A percentile compares a stretch with the other conserved stretches of the same genome.
Evolutionary conservation across 2,329 filamentous ascomycete genomes (phyloP).

Genomic region (Neophaeococcomyces mojaviensis): DNA sequence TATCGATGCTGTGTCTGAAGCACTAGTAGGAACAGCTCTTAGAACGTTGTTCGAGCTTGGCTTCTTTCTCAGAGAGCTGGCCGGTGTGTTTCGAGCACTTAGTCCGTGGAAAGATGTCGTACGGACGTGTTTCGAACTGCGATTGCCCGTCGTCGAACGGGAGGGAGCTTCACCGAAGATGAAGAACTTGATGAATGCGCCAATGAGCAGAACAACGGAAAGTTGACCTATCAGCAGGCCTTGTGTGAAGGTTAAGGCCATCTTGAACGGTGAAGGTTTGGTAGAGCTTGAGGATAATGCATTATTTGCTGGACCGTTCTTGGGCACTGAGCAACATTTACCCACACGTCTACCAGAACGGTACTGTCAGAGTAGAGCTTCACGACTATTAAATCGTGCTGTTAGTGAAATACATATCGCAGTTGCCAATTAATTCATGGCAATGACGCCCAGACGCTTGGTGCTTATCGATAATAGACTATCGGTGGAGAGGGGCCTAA

Average conservation of each 20-base stretch:
- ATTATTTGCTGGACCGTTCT: too few species aligned
- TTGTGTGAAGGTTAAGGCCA: conserved; percentile 38
- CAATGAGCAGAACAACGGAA: conserved; percentile 81
- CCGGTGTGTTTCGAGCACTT: conserved; percentile 32
- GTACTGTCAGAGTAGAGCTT: too few species aligned
- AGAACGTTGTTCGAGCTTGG: conserved; percentile 60
- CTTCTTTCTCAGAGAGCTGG: conserved; percentile 36
- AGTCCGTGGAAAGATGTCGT: conserved; percentile 54
- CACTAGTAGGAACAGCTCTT: conserved; percentile 64
- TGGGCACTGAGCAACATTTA: too few species aligned
- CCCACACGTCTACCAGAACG: too few species aligned
- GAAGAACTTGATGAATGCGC: conserved; percentile 98
- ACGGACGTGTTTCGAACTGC: conserved; percentile 68
- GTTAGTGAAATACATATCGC: too few species aligned
- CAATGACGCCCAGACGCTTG: too few species aligned
- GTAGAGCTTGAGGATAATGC: too few species aligned
- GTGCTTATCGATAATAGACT: too few species aligned
- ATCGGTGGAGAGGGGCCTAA: too few species aligned
- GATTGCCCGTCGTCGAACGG: conserved; percentile 58
- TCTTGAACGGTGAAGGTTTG: neutral
- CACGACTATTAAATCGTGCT: too few species aligned
- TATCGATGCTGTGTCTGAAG: conserved; percentile 73
- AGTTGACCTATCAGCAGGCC: conserved; percentile 90
- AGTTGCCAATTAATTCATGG: too few species aligned
- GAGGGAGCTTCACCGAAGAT: conserved; percentile 92